phyloP scores from a whole-genome alignment of 1,284 basidiomycete genomes.

The Phylloboletellus chloephorus region DNA sequence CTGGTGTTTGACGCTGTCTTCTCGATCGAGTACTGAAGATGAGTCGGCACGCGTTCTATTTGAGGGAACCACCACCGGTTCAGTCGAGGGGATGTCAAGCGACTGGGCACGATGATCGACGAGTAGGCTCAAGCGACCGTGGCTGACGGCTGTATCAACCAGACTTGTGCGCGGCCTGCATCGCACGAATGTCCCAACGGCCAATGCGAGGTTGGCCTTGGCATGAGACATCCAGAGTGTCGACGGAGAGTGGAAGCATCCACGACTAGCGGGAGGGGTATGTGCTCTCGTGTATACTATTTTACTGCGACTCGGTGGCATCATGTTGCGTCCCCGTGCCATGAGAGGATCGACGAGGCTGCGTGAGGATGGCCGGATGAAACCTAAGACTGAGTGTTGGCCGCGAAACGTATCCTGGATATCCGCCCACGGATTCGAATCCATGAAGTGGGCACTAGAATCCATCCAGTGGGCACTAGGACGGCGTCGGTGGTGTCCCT shows the following conservation, averaged over 20 bases:
- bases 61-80: constrained; percentile 56
- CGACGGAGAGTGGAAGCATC: constrained; percentile 37
- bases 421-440: constrained; percentile 1
- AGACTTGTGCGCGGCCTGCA: constrained; percentile 52
- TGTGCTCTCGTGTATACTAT: no score
- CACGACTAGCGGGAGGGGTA: no score
- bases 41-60: constrained; percentile 58
- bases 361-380: not conserved
- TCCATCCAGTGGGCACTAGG: constrained; percentile 18
- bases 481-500: constrained; percentile 13
- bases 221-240: constrained; percentile 36
- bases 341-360: constrained; percentile 41
- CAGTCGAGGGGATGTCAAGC: constrained; percentile 52
- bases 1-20: constrained; percentile 73
- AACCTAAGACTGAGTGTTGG: not conserved
- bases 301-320: no score
- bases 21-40: constrained; percentile 49
- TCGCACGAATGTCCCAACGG: constrained; percentile 51
- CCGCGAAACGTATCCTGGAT: no score
- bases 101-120: constrained; percentile 50
- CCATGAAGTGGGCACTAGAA: constrained; percentile 19
- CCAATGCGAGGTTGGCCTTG: constrained; percentile 47
- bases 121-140: constrained; percentile 35
- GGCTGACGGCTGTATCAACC: constrained; percentile 2
- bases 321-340: no score